Evolutionary conservation across 345 rosid genomes (phyloP), one percentile per base, ranked within the genome.

Genomic region (Passiflora organensis): DNA sequence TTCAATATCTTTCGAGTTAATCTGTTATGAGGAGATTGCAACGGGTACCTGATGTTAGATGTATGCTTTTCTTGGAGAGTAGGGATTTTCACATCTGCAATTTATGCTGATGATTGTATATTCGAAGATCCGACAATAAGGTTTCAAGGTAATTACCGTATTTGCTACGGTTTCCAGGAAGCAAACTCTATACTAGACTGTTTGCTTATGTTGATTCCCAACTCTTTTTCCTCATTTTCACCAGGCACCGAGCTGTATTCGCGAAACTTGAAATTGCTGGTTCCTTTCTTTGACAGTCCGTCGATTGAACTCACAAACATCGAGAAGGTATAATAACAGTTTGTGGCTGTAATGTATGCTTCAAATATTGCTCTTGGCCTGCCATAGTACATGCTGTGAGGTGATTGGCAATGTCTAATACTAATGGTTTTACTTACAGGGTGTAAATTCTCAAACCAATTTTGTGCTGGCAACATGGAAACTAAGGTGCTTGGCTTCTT

Each of bases 91-190:
- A 79, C 91, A 62, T 58, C 73, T 66, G 77, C 49, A 6, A 71
- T 85, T 46, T 88, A 84, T 51, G 70, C 76, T 15, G 77, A 84
- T 62, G 96, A 85, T 59, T 88, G 96, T 55, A 51, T 79, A 55
- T 91, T 88, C n/a, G 95, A 82, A 71, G 98, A 87, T 53, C 98
- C 95, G 10, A 91, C 98, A 42, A 85, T 91, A 38, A 83, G 82
- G 58, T 91, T 87, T 53, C 82, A 49, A 52, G 98, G 95, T 91
- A 60, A 73, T 68, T 46, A 53, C 18, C 13, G 48, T 9, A 24
- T 34, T 17, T 43, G 4, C 9, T 10, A 23, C 25, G 25, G 10
- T 37, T 6, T 51, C 9, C 4, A 28, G 32, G 24, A 20, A 53
- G 28, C 20, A 5, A 48, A 48, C 28, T 48, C 51, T 48, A 22